Conservation (phyloP, 208 protist species). For the Blastocrithidia nonstop region DNA sequence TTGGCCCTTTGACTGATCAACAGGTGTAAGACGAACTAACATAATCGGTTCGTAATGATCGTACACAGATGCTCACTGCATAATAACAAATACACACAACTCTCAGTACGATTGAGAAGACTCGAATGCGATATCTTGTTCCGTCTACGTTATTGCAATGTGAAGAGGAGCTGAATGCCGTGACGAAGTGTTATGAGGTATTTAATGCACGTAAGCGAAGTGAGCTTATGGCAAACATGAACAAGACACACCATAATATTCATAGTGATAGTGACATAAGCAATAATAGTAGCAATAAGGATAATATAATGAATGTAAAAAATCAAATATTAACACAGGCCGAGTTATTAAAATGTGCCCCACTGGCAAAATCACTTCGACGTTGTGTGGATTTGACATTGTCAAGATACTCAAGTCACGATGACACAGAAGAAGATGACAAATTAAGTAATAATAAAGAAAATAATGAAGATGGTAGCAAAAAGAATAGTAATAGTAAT, state of each 20-base stretch:
- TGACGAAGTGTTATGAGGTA: constrained; percentile 50
- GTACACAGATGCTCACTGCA: constrained; percentile 33
- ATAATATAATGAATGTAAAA: background rate
- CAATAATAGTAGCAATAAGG: too few species aligned
- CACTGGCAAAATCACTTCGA: too few species aligned
- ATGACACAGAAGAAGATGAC: too few species aligned
- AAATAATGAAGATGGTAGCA: too few species aligned
- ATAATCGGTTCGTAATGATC: constrained; percentile 26
- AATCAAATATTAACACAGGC: background rate
- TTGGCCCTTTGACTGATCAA: constrained; percentile 22
- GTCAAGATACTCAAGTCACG: too few species aligned
- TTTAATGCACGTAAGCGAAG: background rate
- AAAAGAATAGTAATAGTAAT: too few species aligned
- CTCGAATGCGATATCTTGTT: constrained; percentile 48
- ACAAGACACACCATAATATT: background rate
- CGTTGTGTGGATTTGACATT: too few species aligned
- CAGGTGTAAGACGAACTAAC: constrained; percentile 22
- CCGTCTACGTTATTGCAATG: constrained; percentile 35
- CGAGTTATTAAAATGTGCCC: background rate
- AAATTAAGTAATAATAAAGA: too few species aligned
- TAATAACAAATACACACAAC: constrained; percentile 41
- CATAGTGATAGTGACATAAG: background rate
- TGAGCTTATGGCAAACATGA: background rate
- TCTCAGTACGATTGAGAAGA: constrained; percentile 62
- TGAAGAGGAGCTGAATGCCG: constrained; percentile 30